A percentile compares a stretch with the other conserved stretches of the same genome.
Evolutionary conservation across 1,284 basidiomycete species (phyloP).

Genomic region (Puccinia horiana): DNA sequence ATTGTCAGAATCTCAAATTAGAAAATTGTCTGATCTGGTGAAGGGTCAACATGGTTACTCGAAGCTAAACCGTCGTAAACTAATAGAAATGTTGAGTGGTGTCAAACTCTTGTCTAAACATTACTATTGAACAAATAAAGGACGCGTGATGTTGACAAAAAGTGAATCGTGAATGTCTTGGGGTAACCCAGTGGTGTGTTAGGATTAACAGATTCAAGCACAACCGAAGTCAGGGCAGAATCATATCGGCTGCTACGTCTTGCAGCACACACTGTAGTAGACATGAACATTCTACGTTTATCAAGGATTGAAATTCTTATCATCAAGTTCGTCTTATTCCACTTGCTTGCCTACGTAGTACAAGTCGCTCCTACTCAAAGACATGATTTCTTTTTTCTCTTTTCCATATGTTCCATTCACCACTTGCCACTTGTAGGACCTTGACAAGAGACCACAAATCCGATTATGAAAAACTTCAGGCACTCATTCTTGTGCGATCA

Average conservation of each 20-base stretch:
- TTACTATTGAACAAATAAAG: not conserved
- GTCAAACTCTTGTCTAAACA: not conserved
- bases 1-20: slow-evolving; percentile 7
- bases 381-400: not conserved
- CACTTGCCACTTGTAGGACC: slow-evolving; percentile 64
- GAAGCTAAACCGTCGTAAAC: slow-evolving; percentile 14
- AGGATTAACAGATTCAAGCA: slow-evolving; percentile 26
- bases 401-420: not conserved
- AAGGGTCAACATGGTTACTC: not conserved
- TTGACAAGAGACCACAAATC: slow-evolving; percentile 80
- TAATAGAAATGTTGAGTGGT: slow-evolving; percentile 39
- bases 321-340: slow-evolving; percentile 22
- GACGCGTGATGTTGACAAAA: not conserved
- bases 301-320: slow-evolving; percentile 31
- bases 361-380: not conserved
- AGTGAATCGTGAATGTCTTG: not conserved
- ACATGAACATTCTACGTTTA: not conserved
- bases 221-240: slow-evolving; percentile 32
- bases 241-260: slow-evolving; percentile 37
- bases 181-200: slow-evolving; percentile 22
- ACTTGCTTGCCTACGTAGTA: not conserved
- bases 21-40: slow-evolving; percentile 38
- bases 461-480: slow-evolving; percentile 86
- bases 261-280: slow-evolving; percentile 1
- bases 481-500: slow-evolving; percentile 84